Percentiles rank a stretch among this genome's conserved stretches.
phyloP scores from a whole-genome alignment of 352 stramenopile species.

The Phytophthora macrochlamydospora region DNA sequence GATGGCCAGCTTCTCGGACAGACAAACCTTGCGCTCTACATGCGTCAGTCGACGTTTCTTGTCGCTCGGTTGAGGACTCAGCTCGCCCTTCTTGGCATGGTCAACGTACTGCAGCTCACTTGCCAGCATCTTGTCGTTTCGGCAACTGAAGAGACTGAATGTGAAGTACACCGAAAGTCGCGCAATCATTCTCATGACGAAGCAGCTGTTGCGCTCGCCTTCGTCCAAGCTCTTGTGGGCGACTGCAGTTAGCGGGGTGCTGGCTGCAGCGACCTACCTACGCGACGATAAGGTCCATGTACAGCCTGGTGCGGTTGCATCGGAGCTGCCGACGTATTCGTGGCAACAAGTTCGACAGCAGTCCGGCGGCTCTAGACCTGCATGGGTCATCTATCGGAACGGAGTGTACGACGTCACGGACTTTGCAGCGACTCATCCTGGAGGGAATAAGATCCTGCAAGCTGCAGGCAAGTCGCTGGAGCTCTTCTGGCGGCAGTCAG shows the following conservation, averaged over 20 bases:
- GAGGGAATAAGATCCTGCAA: conserved; percentile 21
- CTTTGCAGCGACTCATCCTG: conserved; percentile 18
- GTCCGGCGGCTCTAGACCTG: not conserved
- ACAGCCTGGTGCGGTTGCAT: conserved; percentile 2
- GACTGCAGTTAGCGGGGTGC: not conserved
- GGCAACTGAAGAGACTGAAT: not conserved
- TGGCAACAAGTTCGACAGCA: conserved; percentile 24
- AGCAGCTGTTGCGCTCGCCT: not conserved
- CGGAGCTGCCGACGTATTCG: conserved; percentile 21
- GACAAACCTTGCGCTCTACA: not conserved
- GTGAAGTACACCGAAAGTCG: not conserved
- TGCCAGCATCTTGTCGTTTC: not conserved
- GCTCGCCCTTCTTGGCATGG: not conserved
- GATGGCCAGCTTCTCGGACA: not conserved
- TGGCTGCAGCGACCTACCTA: not conserved
- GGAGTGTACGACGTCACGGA: conserved; percentile 33
- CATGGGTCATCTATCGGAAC: conserved; percentile 26
- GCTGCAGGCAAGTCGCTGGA: conserved; percentile 27
- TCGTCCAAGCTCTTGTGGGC: too few relatives aligned
- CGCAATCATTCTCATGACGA: not conserved
- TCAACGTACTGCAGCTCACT: not conserved
- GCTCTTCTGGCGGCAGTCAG: conserved; percentile 28
- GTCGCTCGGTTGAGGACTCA: conserved; percentile 6
- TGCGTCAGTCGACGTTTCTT: conserved; percentile 2
- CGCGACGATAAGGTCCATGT: not conserved